Evolutionary conservation across 2,329 filamentous ascomycete genomes (phyloP).

Genomic region (Trichoderma sp.): DNA sequence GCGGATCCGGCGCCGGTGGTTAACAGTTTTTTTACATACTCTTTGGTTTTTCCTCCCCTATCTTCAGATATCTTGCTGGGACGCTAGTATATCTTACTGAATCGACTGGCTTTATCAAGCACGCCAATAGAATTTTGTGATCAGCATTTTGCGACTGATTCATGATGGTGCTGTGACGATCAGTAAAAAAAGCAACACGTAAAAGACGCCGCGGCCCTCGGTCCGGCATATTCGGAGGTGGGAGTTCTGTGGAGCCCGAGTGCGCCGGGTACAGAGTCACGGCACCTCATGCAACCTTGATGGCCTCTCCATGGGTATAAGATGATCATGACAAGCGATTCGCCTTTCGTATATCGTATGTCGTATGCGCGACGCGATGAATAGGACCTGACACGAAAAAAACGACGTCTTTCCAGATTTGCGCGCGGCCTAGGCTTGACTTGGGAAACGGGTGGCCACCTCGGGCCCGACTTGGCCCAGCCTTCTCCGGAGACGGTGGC

Average conservation of each 20-base stretch:
- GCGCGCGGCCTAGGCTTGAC: not conserved
- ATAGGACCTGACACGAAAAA: not conserved
- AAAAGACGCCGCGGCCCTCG: not conserved
- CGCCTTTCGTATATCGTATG: not conserved
- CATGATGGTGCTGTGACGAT: not conserved
- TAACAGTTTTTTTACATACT: not conserved
- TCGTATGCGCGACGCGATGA: not conserved
- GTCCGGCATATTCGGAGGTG: conserved; percentile 10
- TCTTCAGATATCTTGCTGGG: not conserved
- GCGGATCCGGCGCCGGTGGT: conserved; percentile 5
- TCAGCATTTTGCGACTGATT: not conserved
- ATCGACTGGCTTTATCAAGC: not conserved
- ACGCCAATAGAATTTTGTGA: not conserved
- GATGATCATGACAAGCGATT: not conserved
- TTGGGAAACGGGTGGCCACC: not conserved
- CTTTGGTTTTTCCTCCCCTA: not conserved
- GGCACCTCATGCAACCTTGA: not conserved
- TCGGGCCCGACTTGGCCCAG: conserved; percentile 5
- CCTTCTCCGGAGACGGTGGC: conserved; percentile 5
- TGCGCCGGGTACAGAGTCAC: not conserved
- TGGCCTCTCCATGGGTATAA: not conserved
- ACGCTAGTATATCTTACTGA: not conserved
- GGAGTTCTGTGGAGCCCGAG: conserved; percentile 1
- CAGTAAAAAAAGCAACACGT: not conserved
- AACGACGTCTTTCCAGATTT: not conserved